A percentile compares a stretch with the other conserved stretches of the same genome.
Conservation (phyloP, 306 rosid species). For the Medicago arabica region DNA sequence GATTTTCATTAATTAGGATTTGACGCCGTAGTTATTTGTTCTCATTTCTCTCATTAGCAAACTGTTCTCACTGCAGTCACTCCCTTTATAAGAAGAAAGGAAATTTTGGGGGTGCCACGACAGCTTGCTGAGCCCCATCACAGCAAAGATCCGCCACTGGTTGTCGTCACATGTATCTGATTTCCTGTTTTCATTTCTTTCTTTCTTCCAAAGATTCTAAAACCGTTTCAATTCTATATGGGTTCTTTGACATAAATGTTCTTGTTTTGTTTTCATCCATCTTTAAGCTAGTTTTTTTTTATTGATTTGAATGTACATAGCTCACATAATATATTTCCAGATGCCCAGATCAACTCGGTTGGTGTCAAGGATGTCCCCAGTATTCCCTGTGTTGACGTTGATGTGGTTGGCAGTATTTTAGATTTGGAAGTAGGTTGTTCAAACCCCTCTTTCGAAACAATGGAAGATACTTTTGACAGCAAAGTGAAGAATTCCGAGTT, state of each 20-base stretch:
- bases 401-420: constrained; percentile 45
- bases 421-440: constrained; percentile 49
- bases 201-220: constrained; percentile 12
- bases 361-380: constrained; percentile 45
- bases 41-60: too few species aligned
- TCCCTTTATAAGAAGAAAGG: background rate
- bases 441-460: constrained; percentile 35
- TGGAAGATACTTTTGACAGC: constrained; percentile 43
- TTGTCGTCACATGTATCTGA: constrained; percentile 11
- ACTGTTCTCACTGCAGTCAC: too few species aligned
- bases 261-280: constrained; percentile 22
- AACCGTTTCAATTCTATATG: constrained; percentile 5
- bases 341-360: constrained; percentile 45
- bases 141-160: background rate
- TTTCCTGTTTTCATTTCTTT: background rate
- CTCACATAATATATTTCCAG: constrained; percentile 45
- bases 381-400: constrained; percentile 52
- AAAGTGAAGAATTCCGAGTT: constrained; percentile 43
- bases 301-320: constrained; percentile 22
- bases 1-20: too few species aligned
- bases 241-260: constrained; percentile 18
- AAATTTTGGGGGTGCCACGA: background rate
- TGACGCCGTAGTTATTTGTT: too few species aligned
- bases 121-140: background rate
- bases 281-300: constrained; percentile 17